Conservation (phyloP, 2,329 filamentous ascomycete genomes). For the Alternaria incomplexa region DNA sequence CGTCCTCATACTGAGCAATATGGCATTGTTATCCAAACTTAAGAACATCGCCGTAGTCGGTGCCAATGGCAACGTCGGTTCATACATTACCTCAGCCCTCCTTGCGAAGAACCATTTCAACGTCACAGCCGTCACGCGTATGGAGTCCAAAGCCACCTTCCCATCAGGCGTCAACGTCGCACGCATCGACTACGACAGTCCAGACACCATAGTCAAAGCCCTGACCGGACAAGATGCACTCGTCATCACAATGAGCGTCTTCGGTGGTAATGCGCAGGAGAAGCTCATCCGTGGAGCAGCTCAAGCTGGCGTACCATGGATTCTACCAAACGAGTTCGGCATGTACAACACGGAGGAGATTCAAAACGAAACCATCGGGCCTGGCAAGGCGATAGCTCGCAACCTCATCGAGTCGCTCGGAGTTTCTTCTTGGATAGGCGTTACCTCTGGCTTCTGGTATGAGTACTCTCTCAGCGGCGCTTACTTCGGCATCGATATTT, state of each 20-base stretch:
- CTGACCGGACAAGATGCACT: slow-evolving; percentile 48
- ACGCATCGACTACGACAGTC: slow-evolving; percentile 57
- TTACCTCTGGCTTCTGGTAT: slow-evolving; percentile 44
- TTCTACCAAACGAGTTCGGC: slow-evolving; percentile 50
- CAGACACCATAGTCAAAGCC: slow-evolving; percentile 47
- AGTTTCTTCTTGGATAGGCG: slow-evolving; percentile 29
- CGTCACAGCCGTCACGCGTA: slow-evolving; percentile 59
- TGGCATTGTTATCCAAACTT: slow-evolving; percentile 19
- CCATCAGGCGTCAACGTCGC: slow-evolving; percentile 50
- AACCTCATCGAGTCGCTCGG: slow-evolving; percentile 30
- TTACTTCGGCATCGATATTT: slow-evolving; percentile 47
- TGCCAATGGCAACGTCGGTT: slow-evolving; percentile 34
- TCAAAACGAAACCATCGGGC: slow-evolving; percentile 9
- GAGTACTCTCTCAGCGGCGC: slow-evolving; percentile 43
- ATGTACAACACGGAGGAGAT: slow-evolving; percentile 34
- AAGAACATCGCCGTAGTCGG: slow-evolving; percentile 50
- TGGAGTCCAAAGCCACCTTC: slow-evolving; percentile 51
- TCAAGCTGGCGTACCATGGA: slow-evolving; percentile 46
- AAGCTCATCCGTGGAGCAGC: slow-evolving; percentile 46
- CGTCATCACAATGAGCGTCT: slow-evolving; percentile 47
- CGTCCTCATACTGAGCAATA: neutral
- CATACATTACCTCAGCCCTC: slow-evolving; percentile 48
- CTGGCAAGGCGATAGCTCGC: slow-evolving; percentile 15
- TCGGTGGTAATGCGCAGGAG: slow-evolving; percentile 30
- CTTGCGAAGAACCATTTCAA: slow-evolving; percentile 54